Evolutionary conservation across 495 filamentous ascomycete species (phyloP), one percentile per base, ranked within the genome.

Genomic region (Penicillium subrubescens): DNA sequence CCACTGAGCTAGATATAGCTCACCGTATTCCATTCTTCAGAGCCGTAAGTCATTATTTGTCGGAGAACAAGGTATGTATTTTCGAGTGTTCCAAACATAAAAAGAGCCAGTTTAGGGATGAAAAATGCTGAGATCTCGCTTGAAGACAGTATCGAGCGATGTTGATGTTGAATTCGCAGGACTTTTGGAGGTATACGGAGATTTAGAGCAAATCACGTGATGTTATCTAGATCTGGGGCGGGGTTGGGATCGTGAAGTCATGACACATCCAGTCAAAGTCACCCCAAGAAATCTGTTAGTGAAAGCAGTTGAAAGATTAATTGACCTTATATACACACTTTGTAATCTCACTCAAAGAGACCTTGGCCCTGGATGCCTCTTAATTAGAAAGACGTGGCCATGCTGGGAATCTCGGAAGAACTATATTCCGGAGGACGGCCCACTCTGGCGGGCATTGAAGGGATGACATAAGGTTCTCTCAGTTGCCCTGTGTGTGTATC

Each of bases 391-490:
- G 14, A 5, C 17, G 41, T n/a, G 39, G 1, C 17, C 17, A 15
- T 17, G 4, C 3, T 1, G 5, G 3, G n/a, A 4, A 43, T 3
- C 3, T n/a, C 39, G 41, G 41, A 44, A 44, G 41, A 44, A 44
- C 17, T 44, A 44, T 44, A 44, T 5, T 44, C 41, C 41, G 50
- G 23, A 27, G 5, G 5, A 5, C 50, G 12, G 29, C 25, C 44
- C 25, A 27, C 25, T 2, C 23, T 19, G 44, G n/a, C n/a, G 46
- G 46, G 25, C 46, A 25, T 11, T 5, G 19, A 23, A 54, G 51
- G 51, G 51, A 54, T 54, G 51, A 54, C 51, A 54, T 54, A 54
- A 54, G 25, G 8, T 52, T 15, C 29, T n/a, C 51, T 54, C 15
- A 3, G 51, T 54, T 54, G n/a, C n/a, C n/a, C n/a, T n/a, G 25